Base-by-base conservation (phyloP, 306 rosid species). In the Sindora glabra region DNA sequence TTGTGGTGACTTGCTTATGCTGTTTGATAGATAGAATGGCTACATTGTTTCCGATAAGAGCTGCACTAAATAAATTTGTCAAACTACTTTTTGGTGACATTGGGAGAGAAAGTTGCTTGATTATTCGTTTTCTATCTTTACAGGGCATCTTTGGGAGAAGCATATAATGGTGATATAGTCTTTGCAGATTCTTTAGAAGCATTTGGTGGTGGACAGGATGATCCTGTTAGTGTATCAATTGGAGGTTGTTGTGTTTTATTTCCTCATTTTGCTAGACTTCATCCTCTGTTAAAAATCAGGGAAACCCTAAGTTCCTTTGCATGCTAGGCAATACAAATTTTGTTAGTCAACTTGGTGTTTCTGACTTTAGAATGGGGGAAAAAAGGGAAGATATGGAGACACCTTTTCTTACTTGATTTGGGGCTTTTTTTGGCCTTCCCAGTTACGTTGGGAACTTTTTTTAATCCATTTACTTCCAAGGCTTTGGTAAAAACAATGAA, bases 121-220 rank as follows among this genome's bases (percentile, higher is more conserved):
- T 72, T 64, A 27, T 55, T 69, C 48, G 5, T 64, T 50, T 36
- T 77, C 44, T 62, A 53, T 62, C 24, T 64, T 59, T 65, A 71
- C 83, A 85, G 99, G 87, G 74, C 76, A 33, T 86, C 90, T 74
- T 74, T 92, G 54, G 96, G 87, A 64, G 99, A 92, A 76, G 89
- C 81, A 68, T 73, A 76, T 69, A 80, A 73, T 55, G 99, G 99
- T 44, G 96, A 89, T 63, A 56, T 72, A 40, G 65, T 75, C 63
- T 89, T 89, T 71, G 94, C 99, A 48, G 96, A 92, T 44, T 82
- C 90, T 14, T 71, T 92, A 68, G 96, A 86, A 89, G 64, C 42
- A 63, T 92, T 92, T 78, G 96, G 94, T 22, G 96, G 90, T 49
- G 96, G 95, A 57, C 80, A 59, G 36, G 99, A 92, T 50, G 99